phyloP scores from a whole-genome alignment of 2,329 filamentous ascomycete genomes.

The Neoarthrinium moseri region DNA sequence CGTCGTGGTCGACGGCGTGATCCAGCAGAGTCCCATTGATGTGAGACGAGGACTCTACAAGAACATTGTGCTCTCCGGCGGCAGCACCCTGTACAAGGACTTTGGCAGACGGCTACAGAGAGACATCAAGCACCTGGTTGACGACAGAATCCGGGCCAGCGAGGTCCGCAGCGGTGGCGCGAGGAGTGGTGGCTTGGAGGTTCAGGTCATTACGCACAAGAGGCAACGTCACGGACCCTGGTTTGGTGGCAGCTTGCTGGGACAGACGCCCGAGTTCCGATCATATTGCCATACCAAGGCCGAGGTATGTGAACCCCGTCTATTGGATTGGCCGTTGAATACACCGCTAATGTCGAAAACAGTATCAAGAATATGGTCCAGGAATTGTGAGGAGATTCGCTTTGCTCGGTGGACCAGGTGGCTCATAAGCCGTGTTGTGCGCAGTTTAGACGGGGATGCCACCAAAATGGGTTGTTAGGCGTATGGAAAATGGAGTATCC shows the following conservation, averaged over 20 bases:
- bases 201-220: constrained; percentile 97
- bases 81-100: constrained; percentile 97
- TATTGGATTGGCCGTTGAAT: not conserved
- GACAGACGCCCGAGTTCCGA: constrained; percentile 96
- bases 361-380: constrained; percentile 95
- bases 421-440: constrained; percentile 50
- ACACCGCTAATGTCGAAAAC: constrained; percentile 16
- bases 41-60: constrained; percentile 97
- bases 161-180: constrained; percentile 90
- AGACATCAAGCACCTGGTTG: constrained; percentile 94
- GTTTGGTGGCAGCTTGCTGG: constrained; percentile 96
- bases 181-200: constrained; percentile 89
- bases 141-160: constrained; percentile 87
- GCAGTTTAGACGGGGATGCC: not conserved
- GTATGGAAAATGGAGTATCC: constrained; percentile 8
- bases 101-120: constrained; percentile 94
- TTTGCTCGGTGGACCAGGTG: constrained; percentile 86
- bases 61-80: constrained; percentile 97
- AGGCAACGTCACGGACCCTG: constrained; percentile 95
- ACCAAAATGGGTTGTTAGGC: constrained; percentile 2
- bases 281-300: constrained; percentile 97
- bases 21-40: constrained; percentile 96
- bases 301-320: constrained; percentile 45
- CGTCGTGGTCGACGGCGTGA: constrained; percentile 91
- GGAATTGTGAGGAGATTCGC: constrained; percentile 95